phyloP scores from a whole-genome alignment of 192 early-diverging fungal genomes.

The Cetraspora pellucida region DNA sequence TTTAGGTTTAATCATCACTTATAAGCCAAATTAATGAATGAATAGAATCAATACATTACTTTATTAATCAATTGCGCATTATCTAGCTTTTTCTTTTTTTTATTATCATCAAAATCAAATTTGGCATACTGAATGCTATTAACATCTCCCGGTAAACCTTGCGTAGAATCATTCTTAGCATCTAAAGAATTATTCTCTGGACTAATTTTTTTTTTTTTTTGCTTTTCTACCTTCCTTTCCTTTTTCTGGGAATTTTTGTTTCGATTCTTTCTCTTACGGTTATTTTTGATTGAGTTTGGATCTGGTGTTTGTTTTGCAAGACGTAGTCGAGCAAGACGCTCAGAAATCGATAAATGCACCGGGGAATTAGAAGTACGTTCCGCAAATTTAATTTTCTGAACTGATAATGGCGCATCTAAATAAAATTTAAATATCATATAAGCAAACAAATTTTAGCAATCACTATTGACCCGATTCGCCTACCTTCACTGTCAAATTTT shows the following conservation, averaged over 20 bases:
- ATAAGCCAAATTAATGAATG: neutral
- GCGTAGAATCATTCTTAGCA: constrained; percentile 56
- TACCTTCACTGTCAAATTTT: constrained; percentile 20
- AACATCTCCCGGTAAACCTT: constrained; percentile 44
- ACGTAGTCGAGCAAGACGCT: constrained; percentile 44
- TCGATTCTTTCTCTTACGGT: neutral
- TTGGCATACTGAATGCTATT: constrained; percentile 69
- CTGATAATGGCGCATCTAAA: no score
- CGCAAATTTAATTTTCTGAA: no score
- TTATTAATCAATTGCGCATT: constrained; percentile 69
- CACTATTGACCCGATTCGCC: no score
- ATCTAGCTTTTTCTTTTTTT: constrained; percentile 65
- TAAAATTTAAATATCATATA: constrained; percentile 38
- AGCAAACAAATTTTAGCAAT: constrained; percentile 22
- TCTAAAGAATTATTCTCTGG: constrained; percentile 39
- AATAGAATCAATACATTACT: constrained; percentile 33
- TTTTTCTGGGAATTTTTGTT: constrained; percentile 36
- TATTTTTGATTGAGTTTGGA: neutral
- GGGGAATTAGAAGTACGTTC: constrained; percentile 40
- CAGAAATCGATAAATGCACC: constrained; percentile 35
- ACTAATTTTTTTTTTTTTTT: constrained; percentile 47
- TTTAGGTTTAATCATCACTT: neutral
- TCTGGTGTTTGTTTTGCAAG: neutral
- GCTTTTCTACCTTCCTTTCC: constrained; percentile 71
- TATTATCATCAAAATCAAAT: constrained; percentile 64